Conservation (phyloP, 169 alveolate species). For the Cryptosporidium muris region DNA sequence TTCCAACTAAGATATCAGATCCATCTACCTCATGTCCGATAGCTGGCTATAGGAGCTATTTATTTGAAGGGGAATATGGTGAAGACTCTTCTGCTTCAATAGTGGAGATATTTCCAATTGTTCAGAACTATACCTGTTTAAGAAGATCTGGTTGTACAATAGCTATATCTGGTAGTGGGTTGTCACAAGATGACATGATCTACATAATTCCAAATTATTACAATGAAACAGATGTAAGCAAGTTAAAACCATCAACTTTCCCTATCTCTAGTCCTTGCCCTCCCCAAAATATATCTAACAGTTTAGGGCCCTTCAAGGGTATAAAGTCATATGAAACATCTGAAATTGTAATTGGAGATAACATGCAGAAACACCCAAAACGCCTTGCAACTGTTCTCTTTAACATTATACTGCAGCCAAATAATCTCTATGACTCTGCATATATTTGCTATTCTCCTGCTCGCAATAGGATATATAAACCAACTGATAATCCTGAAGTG, state of each 20-base stretch:
- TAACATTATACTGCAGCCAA: not conserved
- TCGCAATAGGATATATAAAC: conserved; percentile 32
- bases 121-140: conserved; percentile 46
- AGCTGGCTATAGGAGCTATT: conserved; percentile 51
- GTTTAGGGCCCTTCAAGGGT: conserved; percentile 57
- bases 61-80: conserved; percentile 16
- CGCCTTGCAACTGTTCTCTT: conserved; percentile 37
- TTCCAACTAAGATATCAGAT: conserved; percentile 45
- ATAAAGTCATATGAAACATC: conserved; percentile 44
- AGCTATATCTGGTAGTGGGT: conserved; percentile 49
- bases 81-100: conserved; percentile 40
- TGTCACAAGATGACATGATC: conserved; percentile 41
- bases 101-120: conserved; percentile 57
- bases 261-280: conserved; percentile 19
- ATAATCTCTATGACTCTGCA: not conserved
- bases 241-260: not conserved
- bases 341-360: conserved; percentile 39
- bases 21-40: conserved; percentile 36
- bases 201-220: not conserved
- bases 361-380: conserved; percentile 32
- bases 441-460: conserved; percentile 65
- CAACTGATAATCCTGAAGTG: not conserved
- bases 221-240: not conserved
- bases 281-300: conserved; percentile 3
- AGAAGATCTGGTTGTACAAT: conserved; percentile 40